Base-by-base conservation (phyloP, 768 basidiomycete species). In the Albatrellus ellisii region DNA sequence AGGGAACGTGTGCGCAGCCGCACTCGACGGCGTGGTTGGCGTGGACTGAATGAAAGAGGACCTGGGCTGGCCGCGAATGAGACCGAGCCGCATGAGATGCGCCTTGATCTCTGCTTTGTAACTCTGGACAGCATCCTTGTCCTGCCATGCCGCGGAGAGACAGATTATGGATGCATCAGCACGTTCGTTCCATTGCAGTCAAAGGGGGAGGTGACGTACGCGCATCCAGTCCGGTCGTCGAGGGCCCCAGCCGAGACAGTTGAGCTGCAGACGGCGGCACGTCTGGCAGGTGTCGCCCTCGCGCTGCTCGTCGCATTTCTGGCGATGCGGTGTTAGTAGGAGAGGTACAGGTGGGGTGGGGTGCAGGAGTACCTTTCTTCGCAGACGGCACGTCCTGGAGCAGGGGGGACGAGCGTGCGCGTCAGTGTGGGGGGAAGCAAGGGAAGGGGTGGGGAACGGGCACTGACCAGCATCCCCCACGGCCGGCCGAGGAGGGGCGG, bases 231-330 rank as follows among this genome's bases (percentile, higher is more conserved):
- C 85, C n/a, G 85, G 86, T 39, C 86, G 72, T 54, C 73, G 80
- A 6, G 77, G 65, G 3, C 86, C 86, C 86, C 86, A 89, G 10
- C 86, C 86, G 4, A 89, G 66, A 60, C 86, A 89, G 39, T 80
- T 69, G 53, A 89, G 84, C 36, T 77, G 79, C 27, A 89, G 67
- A 39, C 86, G 80, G 45, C 74, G 69, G 58, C 86, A 89, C 1
- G 86, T 89, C 51, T 73, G 69, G 62, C 85, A 89, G 2, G 84
- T 80, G 59, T 83, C 75, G 15, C 20, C 55, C 38, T 53, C 78
- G 49, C 82, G 75, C 50, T 84, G 77, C 54, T 89, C 85, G 58
- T 89, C 85, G 59, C 85, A 89, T 82, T 89, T 89, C 84, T 88
- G 57, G 4, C 20, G 40, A 45, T 45, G 36, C 21, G 21, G n/a